A percentile compares a stretch with the other conserved stretches of the same genome.
phyloP scores from a whole-genome alignment of 148 eudicot genomes.

The Rhododendron simsii region DNA sequence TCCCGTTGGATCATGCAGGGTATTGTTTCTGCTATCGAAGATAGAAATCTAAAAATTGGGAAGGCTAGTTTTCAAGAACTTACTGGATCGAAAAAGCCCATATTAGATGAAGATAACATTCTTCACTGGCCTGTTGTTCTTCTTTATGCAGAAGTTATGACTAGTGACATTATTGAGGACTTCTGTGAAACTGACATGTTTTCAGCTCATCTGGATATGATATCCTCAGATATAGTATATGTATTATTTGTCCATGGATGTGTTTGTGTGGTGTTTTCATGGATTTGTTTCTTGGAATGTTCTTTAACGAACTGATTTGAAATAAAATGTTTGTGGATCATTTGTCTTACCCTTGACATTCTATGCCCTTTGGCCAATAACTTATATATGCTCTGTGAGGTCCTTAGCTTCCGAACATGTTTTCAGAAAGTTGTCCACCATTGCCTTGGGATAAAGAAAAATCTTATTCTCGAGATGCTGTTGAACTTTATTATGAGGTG shows the following conservation, averaged over 20 bases:
- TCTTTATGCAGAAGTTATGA: slow-evolving; percentile 95
- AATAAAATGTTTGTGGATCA: not conserved
- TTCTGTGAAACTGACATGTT: slow-evolving; percentile 97
- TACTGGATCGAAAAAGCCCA: slow-evolving; percentile 71
- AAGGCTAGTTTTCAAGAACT: slow-evolving; percentile 77
- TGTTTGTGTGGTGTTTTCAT: not conserved
- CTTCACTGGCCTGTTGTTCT: slow-evolving; percentile 95
- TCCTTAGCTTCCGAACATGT: slow-evolving; percentile 92
- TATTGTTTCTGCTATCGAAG: slow-evolving; percentile 62
- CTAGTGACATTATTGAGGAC: slow-evolving; percentile 92
- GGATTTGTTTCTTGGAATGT: not conserved
- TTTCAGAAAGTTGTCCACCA: slow-evolving; percentile 67
- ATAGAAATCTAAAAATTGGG: slow-evolving; percentile 67
- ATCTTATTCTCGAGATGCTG: slow-evolving; percentile 72
- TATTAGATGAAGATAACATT: slow-evolving; percentile 64
- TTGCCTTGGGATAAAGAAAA: slow-evolving; percentile 84
- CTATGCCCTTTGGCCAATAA: not conserved
- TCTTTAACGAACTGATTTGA: not conserved
- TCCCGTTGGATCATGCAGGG: slow-evolving; percentile 35
- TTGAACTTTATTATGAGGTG: slow-evolving; percentile 93
- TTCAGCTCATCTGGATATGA: slow-evolving; percentile 74
- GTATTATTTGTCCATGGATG: not conserved
- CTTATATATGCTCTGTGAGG: not conserved
- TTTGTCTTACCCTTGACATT: not conserved
- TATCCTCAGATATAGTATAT: slow-evolving; percentile 49